Percentiles rank a stretch among this genome's conserved stretches.
These are phyloP conservation scores for Nemophila menziesii DNA, from an alignment of 257 asterid genomes.

Conservation along the genomic window DNA sequence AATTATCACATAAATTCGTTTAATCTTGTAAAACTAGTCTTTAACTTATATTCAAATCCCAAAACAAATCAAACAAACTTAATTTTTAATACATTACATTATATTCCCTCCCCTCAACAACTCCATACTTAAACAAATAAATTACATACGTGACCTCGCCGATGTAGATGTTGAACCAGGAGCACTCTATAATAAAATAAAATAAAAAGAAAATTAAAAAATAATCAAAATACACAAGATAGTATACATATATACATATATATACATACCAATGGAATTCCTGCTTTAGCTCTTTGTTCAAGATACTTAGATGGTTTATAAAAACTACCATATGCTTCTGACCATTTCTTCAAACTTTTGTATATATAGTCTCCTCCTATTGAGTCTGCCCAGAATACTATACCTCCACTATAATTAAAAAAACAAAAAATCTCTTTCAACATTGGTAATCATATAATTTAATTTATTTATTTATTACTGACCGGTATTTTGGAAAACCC, in stretches of 20 bases:
- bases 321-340: slow-evolving; percentile 55
- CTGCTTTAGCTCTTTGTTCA: slow-evolving; percentile 78
- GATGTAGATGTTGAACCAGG: slow-evolving; percentile 36
- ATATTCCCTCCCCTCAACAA: too few relatives aligned
- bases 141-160: slow-evolving; percentile 59
- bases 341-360: slow-evolving; percentile 70
- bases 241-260: background rate
- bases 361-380: slow-evolving; percentile 69
- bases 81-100: too few relatives aligned
- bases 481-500: slow-evolving; percentile 96
- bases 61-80: too few relatives aligned
- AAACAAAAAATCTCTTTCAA: background rate
- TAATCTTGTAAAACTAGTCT: too few relatives aligned
- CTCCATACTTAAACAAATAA: background rate
- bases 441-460: too few relatives aligned
- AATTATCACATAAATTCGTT: too few relatives aligned
- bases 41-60: too few relatives aligned
- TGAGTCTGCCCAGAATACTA: slow-evolving; percentile 90
- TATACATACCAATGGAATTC: slow-evolving; percentile 77
- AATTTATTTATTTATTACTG: slow-evolving; percentile 15
- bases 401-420: slow-evolving; percentile 63
- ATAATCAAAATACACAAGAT: background rate
- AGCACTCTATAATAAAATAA: slow-evolving; percentile 56
- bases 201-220: background rate
- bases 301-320: slow-evolving; percentile 70